A percentile compares a stretch with the other conserved stretches of the same genome.
These are phyloP conservation scores for Leccinum pellstonianum DNA, from an alignment of 768 basidiomycete genomes.

Conservation along the genomic window DNA sequence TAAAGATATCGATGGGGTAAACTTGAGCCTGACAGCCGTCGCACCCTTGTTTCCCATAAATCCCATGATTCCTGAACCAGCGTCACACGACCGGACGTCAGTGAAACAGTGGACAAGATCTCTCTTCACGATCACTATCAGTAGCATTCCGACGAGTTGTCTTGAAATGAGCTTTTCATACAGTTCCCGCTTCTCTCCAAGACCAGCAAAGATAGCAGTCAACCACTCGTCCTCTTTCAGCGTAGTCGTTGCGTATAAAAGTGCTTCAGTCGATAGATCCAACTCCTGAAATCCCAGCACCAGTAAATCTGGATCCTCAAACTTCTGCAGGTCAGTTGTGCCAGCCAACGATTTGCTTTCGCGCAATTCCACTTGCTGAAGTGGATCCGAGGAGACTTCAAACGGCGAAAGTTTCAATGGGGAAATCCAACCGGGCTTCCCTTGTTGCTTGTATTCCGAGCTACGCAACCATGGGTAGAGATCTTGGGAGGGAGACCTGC, in stretches of 20 bases:
- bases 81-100: conserved; percentile 48
- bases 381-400: conserved; percentile 22
- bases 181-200: conserved; percentile 61
- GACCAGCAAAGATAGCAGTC: conserved; percentile 58
- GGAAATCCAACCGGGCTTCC: conserved; percentile 30
- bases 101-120: conserved; percentile 48
- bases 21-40: conserved; percentile 61
- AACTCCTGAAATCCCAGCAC: conserved; percentile 82
- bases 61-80: conserved; percentile 76
- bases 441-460: neutral
- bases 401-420: conserved; percentile 40
- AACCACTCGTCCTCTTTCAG: conserved; percentile 71
- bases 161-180: conserved; percentile 77
- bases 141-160: conserved; percentile 83
- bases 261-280: conserved; percentile 74
- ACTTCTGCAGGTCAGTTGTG: conserved; percentile 19
- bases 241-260: conserved; percentile 66
- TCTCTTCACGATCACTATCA: conserved; percentile 66
- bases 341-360: conserved; percentile 1
- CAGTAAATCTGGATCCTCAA: conserved; percentile 60
- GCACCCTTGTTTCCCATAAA: conserved; percentile 89
- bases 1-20: conserved; percentile 41
- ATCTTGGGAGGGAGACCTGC: conserved; percentile 70
- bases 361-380: conserved; percentile 18
- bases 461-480: conserved; percentile 62